Base-by-base conservation (phyloP, 192 early-diverging fungal species). In the Coemansia sp. region DNA sequence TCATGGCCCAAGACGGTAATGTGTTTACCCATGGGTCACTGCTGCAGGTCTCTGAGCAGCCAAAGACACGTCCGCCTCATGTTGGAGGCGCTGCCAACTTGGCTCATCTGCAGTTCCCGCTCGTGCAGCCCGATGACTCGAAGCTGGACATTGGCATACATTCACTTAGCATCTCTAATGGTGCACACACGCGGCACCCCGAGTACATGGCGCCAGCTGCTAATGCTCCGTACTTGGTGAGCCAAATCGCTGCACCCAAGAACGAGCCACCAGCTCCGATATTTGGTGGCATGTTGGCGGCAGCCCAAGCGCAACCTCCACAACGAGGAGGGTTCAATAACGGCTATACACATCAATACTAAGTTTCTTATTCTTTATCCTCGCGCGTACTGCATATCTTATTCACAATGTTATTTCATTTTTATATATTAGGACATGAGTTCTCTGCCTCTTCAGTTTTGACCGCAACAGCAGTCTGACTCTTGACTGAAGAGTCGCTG, bases 401-500 rank as follows among this genome's bases (percentile, higher is more conserved):
- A 44, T 33, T 31, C 57, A 31, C 18, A 36, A 36, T 34, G 5
- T 9, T 60, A 34, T 60, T 52, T 18, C 7, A 3, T 13, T 31
- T 8, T 18, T 33, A 60, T 8, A 36, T 20, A 33, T 60, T 60
- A 16, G 57, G 57, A 34, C 57, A 60, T 4, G 31, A 60, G 13
- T 60, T 24, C 11, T 41, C 58, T 3, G 31, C 15, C 7, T 61
- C n/a, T 38, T 61, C 36, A 3, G 29, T 31, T 13, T 57, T 57
- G 29, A 31, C 53, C 11, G 27, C 53, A 31, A 5, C 27, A 31
- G 5, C 31, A 13, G 41, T 34, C 22, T 69, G 60, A 71, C 86
- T 87, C 57, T 89, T 89, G 34, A 89, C 87, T 13, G 70, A 66
- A 22, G 75, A 77, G 64, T 92, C 91, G 61, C 88, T 89, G 53